Evolutionary conservation across 208 protist species (phyloP).

Genomic region (Trypanosomatidae sp.): DNA sequence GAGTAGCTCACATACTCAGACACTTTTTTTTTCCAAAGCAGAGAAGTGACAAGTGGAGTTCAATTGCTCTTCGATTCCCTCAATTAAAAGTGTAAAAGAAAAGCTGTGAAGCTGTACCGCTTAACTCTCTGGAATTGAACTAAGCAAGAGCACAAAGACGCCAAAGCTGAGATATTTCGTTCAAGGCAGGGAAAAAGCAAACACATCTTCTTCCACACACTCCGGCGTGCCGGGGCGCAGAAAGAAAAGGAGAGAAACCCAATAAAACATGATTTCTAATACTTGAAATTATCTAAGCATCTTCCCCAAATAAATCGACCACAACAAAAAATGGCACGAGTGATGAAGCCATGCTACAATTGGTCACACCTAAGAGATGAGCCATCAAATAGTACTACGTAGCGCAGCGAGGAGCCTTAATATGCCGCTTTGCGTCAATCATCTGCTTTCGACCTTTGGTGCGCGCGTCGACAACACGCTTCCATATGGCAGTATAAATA

Average conservation of each 20-base stretch:
- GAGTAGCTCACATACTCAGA: not conserved
- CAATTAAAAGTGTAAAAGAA: conserved; percentile 7
- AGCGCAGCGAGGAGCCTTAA: conserved; percentile 64
- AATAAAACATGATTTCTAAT: conserved; percentile 3
- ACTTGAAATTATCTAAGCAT: conserved; percentile 4
- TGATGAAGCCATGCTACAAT: not conserved
- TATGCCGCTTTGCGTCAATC: conserved; percentile 66
- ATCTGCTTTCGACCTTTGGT: conserved; percentile 89
- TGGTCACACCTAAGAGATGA: not conserved
- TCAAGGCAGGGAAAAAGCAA: not conserved
- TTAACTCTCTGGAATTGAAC: not conserved
- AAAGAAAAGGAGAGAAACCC: conserved; percentile 11
- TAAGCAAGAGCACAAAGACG: not conserved
- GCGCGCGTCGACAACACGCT: conserved; percentile 83
- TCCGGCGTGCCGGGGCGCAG: not conserved
- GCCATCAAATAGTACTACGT: conserved; percentile 24
- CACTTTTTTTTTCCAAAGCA: not conserved
- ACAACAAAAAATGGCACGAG: not conserved
- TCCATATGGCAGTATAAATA: conserved; percentile 88
- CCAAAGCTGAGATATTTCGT: not conserved
- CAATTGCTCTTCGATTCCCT: not conserved
- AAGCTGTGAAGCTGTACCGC: not conserved
- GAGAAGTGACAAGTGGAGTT: not conserved
- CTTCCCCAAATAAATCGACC: not conserved
- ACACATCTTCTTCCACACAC: not conserved